These are phyloP conservation scores for Lepiota venenata DNA, from an alignment of 768 basidiomycete genomes.

Conservation along the genomic window DNA sequence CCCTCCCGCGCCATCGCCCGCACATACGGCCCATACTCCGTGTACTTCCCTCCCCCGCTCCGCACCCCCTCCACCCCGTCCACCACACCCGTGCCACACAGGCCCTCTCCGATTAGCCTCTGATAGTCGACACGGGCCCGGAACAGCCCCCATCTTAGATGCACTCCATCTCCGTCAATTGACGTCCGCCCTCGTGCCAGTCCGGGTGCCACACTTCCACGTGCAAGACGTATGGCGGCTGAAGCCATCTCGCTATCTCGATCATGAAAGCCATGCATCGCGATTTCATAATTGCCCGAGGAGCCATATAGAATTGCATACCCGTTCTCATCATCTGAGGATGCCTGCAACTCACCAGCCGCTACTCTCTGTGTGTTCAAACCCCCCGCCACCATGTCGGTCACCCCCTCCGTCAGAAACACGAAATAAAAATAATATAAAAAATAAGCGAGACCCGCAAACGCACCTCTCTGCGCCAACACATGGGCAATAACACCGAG, in stretches of 20 bases:
- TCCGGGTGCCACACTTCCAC: slow-evolving; percentile 26
- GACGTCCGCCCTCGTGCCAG: slow-evolving; percentile 28
- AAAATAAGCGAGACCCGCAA: not conserved
- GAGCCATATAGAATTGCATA: slow-evolving; percentile 37
- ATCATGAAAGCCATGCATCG: slow-evolving; percentile 31
- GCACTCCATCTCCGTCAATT: slow-evolving; percentile 21
- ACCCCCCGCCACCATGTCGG: slow-evolving; percentile 8
- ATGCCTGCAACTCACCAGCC: slow-evolving; percentile 29
- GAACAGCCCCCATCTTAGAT: slow-evolving; percentile 17
- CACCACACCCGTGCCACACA: not conserved
- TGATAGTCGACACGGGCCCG: slow-evolving; percentile 44
- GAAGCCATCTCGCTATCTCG: slow-evolving; percentile 47
- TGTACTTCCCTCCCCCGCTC: slow-evolving; percentile 28
- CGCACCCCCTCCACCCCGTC: not conserved
- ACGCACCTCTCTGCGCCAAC: slow-evolving; percentile 4
- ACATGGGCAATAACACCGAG: slow-evolving; percentile 1
- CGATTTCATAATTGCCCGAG: slow-evolving; percentile 20
- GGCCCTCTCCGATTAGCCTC: slow-evolving; percentile 31
- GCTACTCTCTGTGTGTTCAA: slow-evolving; percentile 26
- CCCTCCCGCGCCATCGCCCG: slow-evolving; percentile 57
- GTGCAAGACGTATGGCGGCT: slow-evolving; percentile 44
- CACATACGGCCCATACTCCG: slow-evolving; percentile 75
- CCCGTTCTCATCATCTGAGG: slow-evolving; percentile 57
- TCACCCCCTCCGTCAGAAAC: not conserved
- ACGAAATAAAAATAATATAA: not conserved